phyloP scores from a whole-genome alignment of 768 basidiomycete genomes.

The Mycena vulgaris region DNA sequence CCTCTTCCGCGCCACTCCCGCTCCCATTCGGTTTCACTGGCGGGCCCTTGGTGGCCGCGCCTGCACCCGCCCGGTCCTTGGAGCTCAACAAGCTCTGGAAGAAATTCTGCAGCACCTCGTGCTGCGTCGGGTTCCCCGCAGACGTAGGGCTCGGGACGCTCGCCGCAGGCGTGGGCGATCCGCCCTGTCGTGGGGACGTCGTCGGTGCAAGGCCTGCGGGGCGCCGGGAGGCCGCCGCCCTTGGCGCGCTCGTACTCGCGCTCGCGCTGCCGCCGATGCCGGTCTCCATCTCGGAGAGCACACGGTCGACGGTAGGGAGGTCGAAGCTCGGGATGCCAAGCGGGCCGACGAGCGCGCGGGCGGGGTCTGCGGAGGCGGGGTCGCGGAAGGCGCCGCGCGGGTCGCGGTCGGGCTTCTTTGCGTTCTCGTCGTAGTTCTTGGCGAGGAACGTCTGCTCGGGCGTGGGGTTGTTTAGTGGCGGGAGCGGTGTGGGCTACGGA shows the following conservation, averaged over 20 bases:
- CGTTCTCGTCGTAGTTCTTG: conserved; percentile 92
- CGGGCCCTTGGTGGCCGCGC: conserved; percentile 40
- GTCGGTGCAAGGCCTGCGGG: conserved; percentile 59
- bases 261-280: conserved; percentile 55
- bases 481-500: conserved; percentile 73
- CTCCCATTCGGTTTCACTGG: conserved; percentile 52
- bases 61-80: conserved; percentile 66
- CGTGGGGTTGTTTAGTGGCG: conserved; percentile 84
- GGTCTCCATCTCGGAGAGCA: conserved; percentile 90
- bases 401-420: conserved; percentile 92
- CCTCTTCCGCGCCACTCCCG: conserved; percentile 53
- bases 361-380: conserved; percentile 74
- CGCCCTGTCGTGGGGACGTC: conserved; percentile 48
- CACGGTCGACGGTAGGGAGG: conserved; percentile 90
- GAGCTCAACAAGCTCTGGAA: conserved; percentile 86
- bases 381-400: conserved; percentile 91
- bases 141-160: conserved; percentile 33
- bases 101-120: conserved; percentile 90
- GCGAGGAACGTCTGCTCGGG: conserved; percentile 94
- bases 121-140: conserved; percentile 75
- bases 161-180: conserved; percentile 53
- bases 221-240: conserved; percentile 45
- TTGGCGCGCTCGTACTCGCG: conserved; percentile 43
- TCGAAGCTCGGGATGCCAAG: conserved; percentile 90
- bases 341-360: conserved; percentile 87